Conservation (phyloP, 805 yeast genomes). For the Saccharomycopsis capsularis region DNA sequence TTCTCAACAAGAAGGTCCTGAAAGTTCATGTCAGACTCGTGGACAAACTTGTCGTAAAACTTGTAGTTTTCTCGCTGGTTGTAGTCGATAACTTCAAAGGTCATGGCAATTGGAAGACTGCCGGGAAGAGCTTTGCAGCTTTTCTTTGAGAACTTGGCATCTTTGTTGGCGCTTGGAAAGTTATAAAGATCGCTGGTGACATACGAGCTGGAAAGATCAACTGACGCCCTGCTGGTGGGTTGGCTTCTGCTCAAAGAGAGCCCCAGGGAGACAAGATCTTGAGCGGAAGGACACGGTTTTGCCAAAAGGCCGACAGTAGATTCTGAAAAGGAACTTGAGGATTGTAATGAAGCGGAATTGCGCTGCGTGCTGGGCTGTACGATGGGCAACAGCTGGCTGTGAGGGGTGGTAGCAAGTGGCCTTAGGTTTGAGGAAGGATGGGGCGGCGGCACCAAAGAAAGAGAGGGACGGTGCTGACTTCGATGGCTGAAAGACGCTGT, state of each 20-base stretch:
- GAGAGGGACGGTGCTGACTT: background rate
- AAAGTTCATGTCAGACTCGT: background rate
- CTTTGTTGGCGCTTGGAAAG: too few species aligned
- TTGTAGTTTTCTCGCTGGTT: background rate
- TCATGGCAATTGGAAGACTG: background rate
- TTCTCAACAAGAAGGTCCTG: background rate
- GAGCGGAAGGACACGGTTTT: too few species aligned
- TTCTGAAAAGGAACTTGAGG: too few species aligned
- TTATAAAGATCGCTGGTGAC: too few species aligned
- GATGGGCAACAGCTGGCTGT: too few species aligned
- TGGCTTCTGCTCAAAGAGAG: too few species aligned
- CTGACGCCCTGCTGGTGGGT: too few species aligned
- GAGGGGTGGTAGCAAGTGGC: background rate
- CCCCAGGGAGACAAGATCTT: too few species aligned
- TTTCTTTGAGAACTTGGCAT: background rate
- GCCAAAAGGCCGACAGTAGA: too few species aligned
- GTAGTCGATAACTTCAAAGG: background rate
- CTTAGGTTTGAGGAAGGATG: background rate
- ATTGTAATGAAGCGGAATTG: too few species aligned
- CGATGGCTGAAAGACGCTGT: background rate
- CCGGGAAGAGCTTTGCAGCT: background rate
- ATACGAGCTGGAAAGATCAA: too few species aligned
- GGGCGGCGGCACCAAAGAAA: background rate
- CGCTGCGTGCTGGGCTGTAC: too few species aligned
- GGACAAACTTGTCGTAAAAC: background rate